phyloP scores from a whole-genome alignment of 768 basidiomycete species.

The Hypsizygus marmoreus region DNA sequence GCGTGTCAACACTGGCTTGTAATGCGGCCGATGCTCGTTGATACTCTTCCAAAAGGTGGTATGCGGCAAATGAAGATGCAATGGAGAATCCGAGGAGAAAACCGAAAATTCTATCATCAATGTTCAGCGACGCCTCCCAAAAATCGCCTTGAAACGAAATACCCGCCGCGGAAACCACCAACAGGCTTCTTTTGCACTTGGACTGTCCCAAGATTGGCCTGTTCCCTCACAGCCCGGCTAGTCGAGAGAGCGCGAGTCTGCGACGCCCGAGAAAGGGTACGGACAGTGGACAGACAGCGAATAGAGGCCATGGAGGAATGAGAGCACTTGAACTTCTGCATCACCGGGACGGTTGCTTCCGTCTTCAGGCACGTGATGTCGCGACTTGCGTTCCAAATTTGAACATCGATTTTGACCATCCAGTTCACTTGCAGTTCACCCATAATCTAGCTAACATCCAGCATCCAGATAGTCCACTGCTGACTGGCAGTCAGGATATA shows the following conservation, averaged over 20 bases:
- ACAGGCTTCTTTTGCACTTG: slow-evolving; percentile 71
- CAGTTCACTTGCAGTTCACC: no score
- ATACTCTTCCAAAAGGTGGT: slow-evolving; percentile 89
- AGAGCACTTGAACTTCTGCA: no score
- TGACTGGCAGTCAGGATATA: background rate
- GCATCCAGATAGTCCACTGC: background rate
- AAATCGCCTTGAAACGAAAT: slow-evolving; percentile 20
- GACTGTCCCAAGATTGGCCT: slow-evolving; percentile 53
- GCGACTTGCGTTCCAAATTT: background rate
- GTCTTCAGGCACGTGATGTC: slow-evolving; percentile 14
- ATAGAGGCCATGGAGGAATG: slow-evolving; percentile 38
- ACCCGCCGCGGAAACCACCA: slow-evolving; percentile 74
- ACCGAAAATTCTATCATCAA: slow-evolving; percentile 71
- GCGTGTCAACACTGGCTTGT: slow-evolving; percentile 84
- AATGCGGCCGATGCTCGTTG: slow-evolving; percentile 85
- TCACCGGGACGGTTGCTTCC: background rate
- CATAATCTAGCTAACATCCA: no score
- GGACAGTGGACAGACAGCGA: slow-evolving; percentile 26
- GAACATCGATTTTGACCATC: no score
- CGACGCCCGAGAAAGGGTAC: slow-evolving; percentile 11
- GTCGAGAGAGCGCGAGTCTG: slow-evolving; percentile 44
- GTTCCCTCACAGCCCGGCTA: slow-evolving; percentile 44
- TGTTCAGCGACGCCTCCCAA: no score
- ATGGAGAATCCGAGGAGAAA: slow-evolving; percentile 90
- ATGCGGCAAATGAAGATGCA: slow-evolving; percentile 84